Evolutionary conservation across 345 rosid genomes (phyloP), one percentile per base, ranked within the genome.

Genomic region (Acer campestre): DNA sequence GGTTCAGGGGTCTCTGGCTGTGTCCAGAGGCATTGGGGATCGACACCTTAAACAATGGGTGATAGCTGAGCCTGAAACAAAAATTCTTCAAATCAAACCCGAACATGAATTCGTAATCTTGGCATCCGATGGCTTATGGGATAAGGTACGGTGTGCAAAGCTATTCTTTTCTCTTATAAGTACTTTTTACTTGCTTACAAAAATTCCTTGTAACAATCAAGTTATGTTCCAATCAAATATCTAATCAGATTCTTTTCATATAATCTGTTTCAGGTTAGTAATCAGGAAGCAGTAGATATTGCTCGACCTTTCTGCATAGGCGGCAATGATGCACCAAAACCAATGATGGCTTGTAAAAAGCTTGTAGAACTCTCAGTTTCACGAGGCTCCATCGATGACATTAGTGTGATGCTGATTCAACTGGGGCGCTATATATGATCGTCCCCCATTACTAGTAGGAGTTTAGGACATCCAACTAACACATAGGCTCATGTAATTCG

Each of bases 81-180:
- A 70, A 78, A 61, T 85, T 42, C 63, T 91, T 31, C 77, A 20
- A 75, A 85, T 95, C 64, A 75, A 81, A 67, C 88, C 92, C 0
- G 91, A 86, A 12, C 71, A 80, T 2, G 98, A 95, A 83, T 91
- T 93, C 88, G 82, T 95, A 83, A 93, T 95, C 77, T 80, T 95
- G 69, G 98, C 97, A n/a, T 95, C 99, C 1, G 99, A 95, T 62
- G 99, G 99, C 17, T 82, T 95, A n/a, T 95, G 99, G 99, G 94
- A 93, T 59, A 95, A 89, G 98, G 98, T 94, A 83, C 66, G n/a
- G 11, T 53, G 44, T 44, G 40, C 13, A 13, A 23, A 31, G 11
- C 23, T 51, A 8, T 51, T 53, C 12, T 78, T 16, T 40, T 55
- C 12, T 14, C 29, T 9, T 27, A 12, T 27, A 55, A 11, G 14